Conservation (phyloP, 1,139 yeast species). For the Taiozyma sp. region DNA sequence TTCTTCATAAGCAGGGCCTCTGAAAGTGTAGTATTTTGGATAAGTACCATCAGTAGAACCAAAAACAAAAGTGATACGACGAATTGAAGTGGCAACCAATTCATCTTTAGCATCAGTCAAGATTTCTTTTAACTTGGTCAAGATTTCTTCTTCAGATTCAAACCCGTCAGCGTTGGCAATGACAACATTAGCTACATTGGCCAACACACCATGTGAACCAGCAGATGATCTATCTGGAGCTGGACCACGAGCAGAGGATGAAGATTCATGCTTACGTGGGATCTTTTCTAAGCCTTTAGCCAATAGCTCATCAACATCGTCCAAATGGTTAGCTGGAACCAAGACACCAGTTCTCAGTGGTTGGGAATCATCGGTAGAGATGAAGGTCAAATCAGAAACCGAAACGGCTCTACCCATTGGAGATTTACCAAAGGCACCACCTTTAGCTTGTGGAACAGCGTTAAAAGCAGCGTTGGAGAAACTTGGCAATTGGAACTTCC, state of each 20-base stretch:
- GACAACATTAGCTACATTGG: constrained; percentile 79
- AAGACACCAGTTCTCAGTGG: constrained; percentile 84
- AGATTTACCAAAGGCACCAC: constrained; percentile 32
- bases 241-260: constrained; percentile 31
- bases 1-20: constrained; percentile 77
- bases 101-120: constrained; percentile 69
- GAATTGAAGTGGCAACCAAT: constrained; percentile 63
- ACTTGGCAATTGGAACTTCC: constrained; percentile 89
- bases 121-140: constrained; percentile 58
- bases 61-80: constrained; percentile 89
- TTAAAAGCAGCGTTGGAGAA: constrained; percentile 78
- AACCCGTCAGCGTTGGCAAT: constrained; percentile 74
- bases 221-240: constrained; percentile 41
- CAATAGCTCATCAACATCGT: constrained; percentile 83
- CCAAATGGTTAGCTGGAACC: constrained; percentile 78
- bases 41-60: constrained; percentile 81
- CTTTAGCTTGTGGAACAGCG: constrained; percentile 51
- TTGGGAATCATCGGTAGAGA: constrained; percentile 59
- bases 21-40: constrained; percentile 94
- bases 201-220: constrained; percentile 38
- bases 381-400: constrained; percentile 85
- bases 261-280: constrained; percentile 37
- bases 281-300: constrained; percentile 70
- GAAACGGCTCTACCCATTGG: constrained; percentile 82
- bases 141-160: constrained; percentile 63